These are phyloP conservation scores for Phytophthora hybrid DNA, from an alignment of 352 stramenopile genomes.

Conservation along the genomic window DNA sequence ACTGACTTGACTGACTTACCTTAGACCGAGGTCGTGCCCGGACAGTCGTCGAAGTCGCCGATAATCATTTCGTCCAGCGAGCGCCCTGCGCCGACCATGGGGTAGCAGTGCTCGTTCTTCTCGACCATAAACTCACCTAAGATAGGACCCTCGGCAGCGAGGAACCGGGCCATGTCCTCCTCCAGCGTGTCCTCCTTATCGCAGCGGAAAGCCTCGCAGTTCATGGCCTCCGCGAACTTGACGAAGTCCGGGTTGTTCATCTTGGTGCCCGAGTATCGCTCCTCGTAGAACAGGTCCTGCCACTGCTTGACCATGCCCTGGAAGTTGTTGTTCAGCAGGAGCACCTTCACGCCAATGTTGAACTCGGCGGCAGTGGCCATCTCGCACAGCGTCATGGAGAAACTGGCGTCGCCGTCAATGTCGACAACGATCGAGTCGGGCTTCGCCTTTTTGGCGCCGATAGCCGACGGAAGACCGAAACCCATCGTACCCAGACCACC, in stretches of 20 bases:
- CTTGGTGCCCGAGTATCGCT: slow-evolving; percentile 91
- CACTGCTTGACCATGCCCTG: slow-evolving; percentile 99
- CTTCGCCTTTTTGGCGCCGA: slow-evolving; percentile 95
- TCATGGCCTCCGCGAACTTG: slow-evolving; percentile 94
- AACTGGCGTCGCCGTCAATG: slow-evolving; percentile 96
- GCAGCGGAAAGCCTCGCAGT: slow-evolving; percentile 94
- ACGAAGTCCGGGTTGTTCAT: slow-evolving; percentile 96
- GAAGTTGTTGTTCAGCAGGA: slow-evolving; percentile 97
- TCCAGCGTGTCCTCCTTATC: slow-evolving; percentile 89
- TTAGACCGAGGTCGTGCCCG: slow-evolving; percentile 92
- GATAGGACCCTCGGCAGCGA: slow-evolving; percentile 93
- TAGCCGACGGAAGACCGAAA: slow-evolving; percentile 93
- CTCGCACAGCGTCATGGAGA: slow-evolving; percentile 97
- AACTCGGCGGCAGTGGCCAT: slow-evolving; percentile 96
- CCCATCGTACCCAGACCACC: slow-evolving; percentile 96
- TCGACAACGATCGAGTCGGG: slow-evolving; percentile 88
- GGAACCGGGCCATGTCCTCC: slow-evolving; percentile 93
- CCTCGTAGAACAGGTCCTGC: slow-evolving; percentile 97
- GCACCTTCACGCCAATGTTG: slow-evolving; percentile 95
- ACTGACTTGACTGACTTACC: slow-evolving; percentile 13
- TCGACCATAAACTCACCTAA: slow-evolving; percentile 95
- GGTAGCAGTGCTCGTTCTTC: slow-evolving; percentile 95
- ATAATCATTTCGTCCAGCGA: slow-evolving; percentile 97
- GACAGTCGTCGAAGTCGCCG: slow-evolving; percentile 95
- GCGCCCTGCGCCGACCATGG: slow-evolving; percentile 93